Base-by-base conservation (phyloP, 768 basidiomycete species). In the Holtermanniella nyarrowii region DNA sequence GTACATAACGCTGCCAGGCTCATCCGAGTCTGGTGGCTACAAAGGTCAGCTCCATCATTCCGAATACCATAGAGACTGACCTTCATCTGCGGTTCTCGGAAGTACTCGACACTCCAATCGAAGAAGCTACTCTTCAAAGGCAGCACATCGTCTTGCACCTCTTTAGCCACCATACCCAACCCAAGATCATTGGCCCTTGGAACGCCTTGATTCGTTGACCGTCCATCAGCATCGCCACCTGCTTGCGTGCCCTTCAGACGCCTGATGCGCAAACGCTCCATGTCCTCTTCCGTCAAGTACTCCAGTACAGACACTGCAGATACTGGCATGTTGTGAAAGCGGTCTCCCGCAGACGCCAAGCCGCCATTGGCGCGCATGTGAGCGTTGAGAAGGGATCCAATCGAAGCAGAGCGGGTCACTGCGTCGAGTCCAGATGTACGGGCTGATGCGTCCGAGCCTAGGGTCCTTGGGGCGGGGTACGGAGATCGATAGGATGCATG, bases 41-140 rank as follows among this genome's bases (percentile, higher is more conserved):
- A 47, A 26, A 56, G 22, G 45, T 2, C 26, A 42, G 5, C 21
- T 0, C 10, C n/a, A n/a, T 18, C 12, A 26, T 26, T 39, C 31
- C 52, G 46, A 56, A 41, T 26, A 45, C n/a, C 59, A 53, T 53
- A 2, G 26, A 4, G 61, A 60, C 81, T 63, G 68, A 93, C 90
- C 77, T 88, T 83, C 93, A 99, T 97, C 71, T 99, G 95, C 2
- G 93, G 89, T 69, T 96, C 91, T 56, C 85, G 89, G 75, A 96
- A 99, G 69, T 97, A 97, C 66, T 97, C 91, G 63, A 82, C 80
- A 54, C 89, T 89, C 87, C 89, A 96, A 65, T 96, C 93, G 66
- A 84, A 99, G 74, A 87, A 93, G 7, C 80, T 77, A 65, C 88
- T 91, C 73, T 87, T 88, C 62, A 99, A 72, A 0, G 95, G 95